Percentiles rank a stretch among this genome's conserved stretches.
Conservation (phyloP, 2,329 filamentous ascomycete genomes). For the Fusarium sp. region DNA sequence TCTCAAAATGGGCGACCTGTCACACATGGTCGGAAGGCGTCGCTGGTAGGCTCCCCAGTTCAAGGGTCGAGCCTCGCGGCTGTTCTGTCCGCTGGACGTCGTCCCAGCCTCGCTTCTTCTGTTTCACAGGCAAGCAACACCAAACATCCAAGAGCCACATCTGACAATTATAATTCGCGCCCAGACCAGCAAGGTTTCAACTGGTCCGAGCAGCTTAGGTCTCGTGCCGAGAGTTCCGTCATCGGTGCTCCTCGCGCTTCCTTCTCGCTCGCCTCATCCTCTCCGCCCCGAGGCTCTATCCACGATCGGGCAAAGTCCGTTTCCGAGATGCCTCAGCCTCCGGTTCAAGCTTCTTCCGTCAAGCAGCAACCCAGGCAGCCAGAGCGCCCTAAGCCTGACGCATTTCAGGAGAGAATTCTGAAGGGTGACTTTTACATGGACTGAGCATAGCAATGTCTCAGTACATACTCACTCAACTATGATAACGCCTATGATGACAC, state of each 20-base stretch:
- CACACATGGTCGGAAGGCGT: constrained; percentile 52
- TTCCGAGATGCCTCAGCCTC: constrained; percentile 71
- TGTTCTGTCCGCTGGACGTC: constrained; percentile 53
- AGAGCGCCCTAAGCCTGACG: constrained; percentile 81
- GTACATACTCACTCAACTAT: constrained; percentile 27
- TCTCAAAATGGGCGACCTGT: constrained; percentile 51
- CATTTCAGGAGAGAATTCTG: constrained; percentile 95
- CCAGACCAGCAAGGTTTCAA: constrained; percentile 91
- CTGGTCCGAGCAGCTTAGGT: constrained; percentile 95
- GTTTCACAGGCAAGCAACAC: constrained; percentile 70
- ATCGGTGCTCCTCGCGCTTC: constrained; percentile 68
- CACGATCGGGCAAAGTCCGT: constrained; percentile 80
- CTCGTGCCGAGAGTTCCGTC: constrained; percentile 86
- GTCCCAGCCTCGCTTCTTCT: constrained; percentile 54
- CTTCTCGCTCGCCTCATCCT: constrained; percentile 68
- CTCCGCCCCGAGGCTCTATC: constrained; percentile 54
- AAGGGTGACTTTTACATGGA: constrained; percentile 99
- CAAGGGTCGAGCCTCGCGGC: constrained; percentile 52
- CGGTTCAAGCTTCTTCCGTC: constrained; percentile 62
- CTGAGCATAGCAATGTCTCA: constrained; percentile 59
- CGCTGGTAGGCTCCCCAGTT: constrained; percentile 43
- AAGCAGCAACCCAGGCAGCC: constrained; percentile 53
- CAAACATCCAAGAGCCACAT: constrained; percentile 69
- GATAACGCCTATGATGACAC: constrained; percentile 42
- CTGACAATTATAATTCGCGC: constrained; percentile 73